Percentiles rank a stretch among this genome's conserved stretches.
These are phyloP conservation scores for Trypanosoma cruzi DNA, from an alignment of 208 protist genomes.

Conservation along the genomic window DNA sequence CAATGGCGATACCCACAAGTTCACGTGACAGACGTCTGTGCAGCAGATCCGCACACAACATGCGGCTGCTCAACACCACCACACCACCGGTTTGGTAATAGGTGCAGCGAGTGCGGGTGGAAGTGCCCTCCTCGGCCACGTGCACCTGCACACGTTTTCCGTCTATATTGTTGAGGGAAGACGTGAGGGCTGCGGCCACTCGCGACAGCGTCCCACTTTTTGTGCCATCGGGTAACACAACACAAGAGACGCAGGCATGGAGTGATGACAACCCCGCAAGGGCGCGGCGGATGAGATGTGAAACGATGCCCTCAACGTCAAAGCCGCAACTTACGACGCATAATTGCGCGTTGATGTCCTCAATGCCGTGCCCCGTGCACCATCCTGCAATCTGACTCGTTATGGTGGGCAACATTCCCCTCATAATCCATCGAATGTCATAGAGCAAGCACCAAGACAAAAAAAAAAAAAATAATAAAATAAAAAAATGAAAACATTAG, in stretches of 20 bases:
- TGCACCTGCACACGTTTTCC: constrained; percentile 36
- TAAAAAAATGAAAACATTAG: constrained; percentile 3
- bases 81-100: constrained; percentile 69
- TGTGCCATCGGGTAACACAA: constrained; percentile 95
- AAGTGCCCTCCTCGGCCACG: constrained; percentile 61
- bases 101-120: constrained; percentile 57
- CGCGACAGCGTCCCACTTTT: constrained; percentile 87
- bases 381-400: constrained; percentile 41
- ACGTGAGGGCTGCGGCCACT: constrained; percentile 67
- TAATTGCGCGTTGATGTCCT: constrained; percentile 56
- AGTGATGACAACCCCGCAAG: constrained; percentile 6
- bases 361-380: constrained; percentile 30
- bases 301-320: constrained; percentile 52
- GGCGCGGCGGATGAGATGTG: constrained; percentile 25
- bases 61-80: constrained; percentile 58
- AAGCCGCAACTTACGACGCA: constrained; percentile 71
- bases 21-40: constrained; percentile 69
- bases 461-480: constrained; percentile 15
- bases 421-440: constrained; percentile 9
- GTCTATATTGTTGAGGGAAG: constrained; percentile 18
- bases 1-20: constrained; percentile 42
- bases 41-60: constrained; percentile 79
- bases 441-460: background rate
- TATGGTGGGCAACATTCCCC: constrained; percentile 17
- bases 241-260: constrained; percentile 87